Evolutionary conservation across 1,284 basidiomycete species (phyloP).

Genomic region (Ganoderma sinense): DNA sequence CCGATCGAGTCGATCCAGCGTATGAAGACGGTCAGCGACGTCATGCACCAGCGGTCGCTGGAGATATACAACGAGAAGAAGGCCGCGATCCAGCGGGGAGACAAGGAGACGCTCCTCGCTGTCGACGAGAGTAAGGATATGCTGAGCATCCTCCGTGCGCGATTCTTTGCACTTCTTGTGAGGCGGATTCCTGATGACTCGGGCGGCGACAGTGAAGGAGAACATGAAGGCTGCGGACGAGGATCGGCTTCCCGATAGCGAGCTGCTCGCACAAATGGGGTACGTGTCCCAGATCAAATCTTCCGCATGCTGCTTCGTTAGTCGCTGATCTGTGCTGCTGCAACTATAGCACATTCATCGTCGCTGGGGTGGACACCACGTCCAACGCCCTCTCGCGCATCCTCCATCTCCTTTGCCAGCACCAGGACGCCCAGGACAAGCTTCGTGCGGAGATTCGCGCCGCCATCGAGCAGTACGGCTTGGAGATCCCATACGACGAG

Average conservation of each 20-base stretch:
- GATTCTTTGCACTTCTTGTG: too few species aligned
- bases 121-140: constrained; percentile 40
- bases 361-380: constrained; percentile 26
- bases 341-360: constrained; percentile 6
- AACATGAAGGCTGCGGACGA: constrained; percentile 29
- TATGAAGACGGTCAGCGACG: constrained; percentile 24
- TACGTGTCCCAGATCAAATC: constrained; percentile 14
- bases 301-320: too few species aligned
- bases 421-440: constrained; percentile 20
- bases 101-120: constrained; percentile 31
- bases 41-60: constrained; percentile 22
- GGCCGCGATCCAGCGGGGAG: constrained; percentile 30
- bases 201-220: constrained; percentile 25
- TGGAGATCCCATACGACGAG: constrained; percentile 21
- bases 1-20: constrained; percentile 27
- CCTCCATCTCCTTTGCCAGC: constrained; percentile 18
- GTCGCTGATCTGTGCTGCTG: not conserved
- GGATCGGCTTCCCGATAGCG: constrained; percentile 35
- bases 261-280: constrained; percentile 35
- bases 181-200: too few species aligned
- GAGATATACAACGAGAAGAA: constrained; percentile 33
- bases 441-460: constrained; percentile 16
- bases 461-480: constrained; percentile 9
- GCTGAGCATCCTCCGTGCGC: constrained; percentile 39
- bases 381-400: constrained; percentile 21